Conservation (phyloP, 2,329 filamentous ascomycete genomes). For the Diaporthe velutina region DNA sequence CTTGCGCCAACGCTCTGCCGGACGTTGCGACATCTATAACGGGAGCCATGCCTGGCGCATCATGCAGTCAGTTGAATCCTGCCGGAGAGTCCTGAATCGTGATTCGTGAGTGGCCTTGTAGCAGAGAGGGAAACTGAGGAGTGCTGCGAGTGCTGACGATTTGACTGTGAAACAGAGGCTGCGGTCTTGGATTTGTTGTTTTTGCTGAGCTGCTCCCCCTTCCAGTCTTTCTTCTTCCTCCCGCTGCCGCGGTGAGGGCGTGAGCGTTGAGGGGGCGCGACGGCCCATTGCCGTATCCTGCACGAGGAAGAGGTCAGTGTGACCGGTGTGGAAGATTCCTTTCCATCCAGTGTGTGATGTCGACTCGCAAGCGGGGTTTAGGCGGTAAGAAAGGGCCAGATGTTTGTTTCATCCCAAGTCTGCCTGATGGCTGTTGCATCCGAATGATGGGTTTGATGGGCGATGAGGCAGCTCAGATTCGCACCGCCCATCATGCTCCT, state of each 20-base stretch:
- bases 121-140: background rate
- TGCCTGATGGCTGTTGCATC: conserved; percentile 37
- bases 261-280: conserved; percentile 7
- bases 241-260: background rate
- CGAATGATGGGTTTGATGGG: conserved; percentile 34
- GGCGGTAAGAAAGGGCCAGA: conserved; percentile 31
- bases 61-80: background rate
- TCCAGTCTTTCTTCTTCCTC: no score
- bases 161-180: background rate
- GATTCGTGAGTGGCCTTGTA: background rate
- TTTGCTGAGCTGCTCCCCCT: background rate
- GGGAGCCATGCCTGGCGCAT: background rate
- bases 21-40: background rate
- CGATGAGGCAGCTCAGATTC: conserved; percentile 32
- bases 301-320: conserved; percentile 3
- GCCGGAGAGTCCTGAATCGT: background rate
- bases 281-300: conserved; percentile 3
- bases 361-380: conserved; percentile 27
- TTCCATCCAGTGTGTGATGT: conserved; percentile 22
- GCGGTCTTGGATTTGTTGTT: background rate
- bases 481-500: conserved; percentile 19
- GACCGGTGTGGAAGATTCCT: conserved; percentile 18
- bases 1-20: background rate
- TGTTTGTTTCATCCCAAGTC: conserved; percentile 41
- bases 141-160: background rate